Conservation (phyloP, 768 basidiomycete genomes). For the Podaxis sp. region DNA sequence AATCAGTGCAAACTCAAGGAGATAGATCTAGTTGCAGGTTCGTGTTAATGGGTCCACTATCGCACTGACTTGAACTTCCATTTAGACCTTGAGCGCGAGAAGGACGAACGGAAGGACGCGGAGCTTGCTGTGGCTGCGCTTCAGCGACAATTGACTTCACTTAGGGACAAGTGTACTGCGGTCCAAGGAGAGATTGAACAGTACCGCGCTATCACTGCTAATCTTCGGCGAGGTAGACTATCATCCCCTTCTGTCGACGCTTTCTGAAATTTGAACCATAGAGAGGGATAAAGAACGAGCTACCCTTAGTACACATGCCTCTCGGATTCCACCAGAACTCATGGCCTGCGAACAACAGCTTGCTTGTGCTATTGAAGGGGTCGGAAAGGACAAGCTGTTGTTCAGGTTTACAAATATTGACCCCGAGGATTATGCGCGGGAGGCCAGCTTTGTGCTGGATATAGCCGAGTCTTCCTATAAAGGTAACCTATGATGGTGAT, state of each 20-base stretch:
- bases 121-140: constrained; percentile 60
- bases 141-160: constrained; percentile 63
- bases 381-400: constrained; percentile 70
- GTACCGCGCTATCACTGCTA: constrained; percentile 59
- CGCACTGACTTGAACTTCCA: neutral
- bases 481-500: constrained; percentile 42
- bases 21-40: constrained; percentile 76
- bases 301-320: constrained; percentile 53
- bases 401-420: constrained; percentile 73
- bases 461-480: constrained; percentile 59
- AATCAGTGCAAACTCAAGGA: constrained; percentile 77
- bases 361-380: constrained; percentile 73
- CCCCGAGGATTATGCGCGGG: constrained; percentile 51
- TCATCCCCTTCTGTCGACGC: neutral
- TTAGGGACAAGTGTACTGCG: constrained; percentile 56
- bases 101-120: constrained; percentile 70
- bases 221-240: constrained; percentile 60
- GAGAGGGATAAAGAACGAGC: constrained; percentile 70
- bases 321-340: constrained; percentile 54
- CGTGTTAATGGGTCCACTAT: constrained; percentile 21
- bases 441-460: constrained; percentile 79
- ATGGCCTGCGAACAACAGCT: constrained; percentile 54
- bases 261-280: constrained; percentile 22
- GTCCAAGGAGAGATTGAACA: constrained; percentile 75
- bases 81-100: constrained; percentile 65